Evolutionary conservation across 169 alveolate genomes (phyloP).

Genomic region (Plasmodium cynomolgi): DNA sequence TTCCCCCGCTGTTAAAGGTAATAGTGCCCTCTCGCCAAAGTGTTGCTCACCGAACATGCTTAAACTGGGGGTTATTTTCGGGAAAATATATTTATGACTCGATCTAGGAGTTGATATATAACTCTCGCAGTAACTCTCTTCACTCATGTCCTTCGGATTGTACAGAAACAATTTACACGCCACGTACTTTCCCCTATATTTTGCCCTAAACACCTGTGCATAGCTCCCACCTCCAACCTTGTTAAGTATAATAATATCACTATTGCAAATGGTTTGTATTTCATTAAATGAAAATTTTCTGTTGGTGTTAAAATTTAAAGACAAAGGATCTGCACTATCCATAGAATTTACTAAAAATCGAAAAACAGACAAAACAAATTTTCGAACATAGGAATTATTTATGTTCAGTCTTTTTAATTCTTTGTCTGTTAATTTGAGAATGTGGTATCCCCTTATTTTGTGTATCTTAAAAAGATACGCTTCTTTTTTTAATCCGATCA

Average conservation of each 20-base stretch:
- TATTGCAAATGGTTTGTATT: conserved; percentile 28
- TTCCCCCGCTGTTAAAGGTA: neutral
- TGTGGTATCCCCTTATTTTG: conserved; percentile 75
- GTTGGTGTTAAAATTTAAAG: conserved; percentile 50
- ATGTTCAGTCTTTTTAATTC: conserved; percentile 70
- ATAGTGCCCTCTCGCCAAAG: neutral
- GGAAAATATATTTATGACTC: conserved; percentile 42
- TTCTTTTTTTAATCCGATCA: conserved; percentile 71
- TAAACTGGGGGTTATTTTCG: conserved; percentile 27
- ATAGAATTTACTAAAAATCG: conserved; percentile 74
- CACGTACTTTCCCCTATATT: conserved; percentile 35
- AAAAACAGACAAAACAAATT: conserved; percentile 76
- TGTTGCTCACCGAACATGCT: neutral
- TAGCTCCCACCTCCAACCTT: conserved; percentile 76
- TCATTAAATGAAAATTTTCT: conserved; percentile 49
- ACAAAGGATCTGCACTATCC: conserved; percentile 77
- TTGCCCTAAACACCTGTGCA: conserved; percentile 67
- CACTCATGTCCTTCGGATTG: conserved; percentile 37
- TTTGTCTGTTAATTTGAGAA: conserved; percentile 67
- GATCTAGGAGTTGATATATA: conserved; percentile 70
- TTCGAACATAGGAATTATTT: conserved; percentile 72
- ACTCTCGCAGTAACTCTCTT: conserved; percentile 71
- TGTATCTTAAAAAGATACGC: conserved; percentile 64
- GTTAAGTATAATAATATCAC: conserved; percentile 32
- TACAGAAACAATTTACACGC: conserved; percentile 77